Evolutionary conservation across 306 rosid species (phyloP), one percentile per base, ranked within the genome.

Genomic region (Abrus pulchellus): DNA sequence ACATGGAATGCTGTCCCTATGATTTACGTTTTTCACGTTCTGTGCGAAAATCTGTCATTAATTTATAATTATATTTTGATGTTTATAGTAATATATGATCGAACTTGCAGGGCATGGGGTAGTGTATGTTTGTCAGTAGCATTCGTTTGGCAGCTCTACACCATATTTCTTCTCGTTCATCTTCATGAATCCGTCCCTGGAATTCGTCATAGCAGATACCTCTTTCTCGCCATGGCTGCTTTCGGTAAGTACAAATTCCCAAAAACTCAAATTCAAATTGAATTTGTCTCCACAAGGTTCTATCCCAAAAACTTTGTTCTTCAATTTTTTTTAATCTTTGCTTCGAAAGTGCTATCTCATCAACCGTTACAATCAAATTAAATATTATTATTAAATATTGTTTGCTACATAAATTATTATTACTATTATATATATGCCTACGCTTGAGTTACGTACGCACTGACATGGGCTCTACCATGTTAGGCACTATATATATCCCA

Each of bases 141-240:
- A 54, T 88, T 81, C 68, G 12, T 75, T 6, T 86, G 88, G 92
- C 86, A 88, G 66, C 82, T 86, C 2, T 84, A 88, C 52, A 68
- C 85, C 14, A 71, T 71, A 72, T 59, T 79, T 72, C 83, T 88
- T 2, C 92, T 88, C 1, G n/a, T 86, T 34, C 41, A n/a, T 1
- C 88, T 88, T 49, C 92, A 88, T 66, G 89, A 86, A 79, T 48
- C 85, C 14, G 32, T 72, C 68, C 83, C 84, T 3, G 89, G 88
- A 47, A 44, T 67, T 43, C 88, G 88, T 29, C 59, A 69, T 2
- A 86, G 89, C 72, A 86, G 90, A 84, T 84, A 48, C 56, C 89
- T 88, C 47, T 61, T 72, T 61, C 86, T 88, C 43, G 83, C 88
- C 68, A 81, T 82, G n/a, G 74, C 89, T 40, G 86, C 92, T 5